These are phyloP conservation scores for Aureoboletus auriporus DNA, from an alignment of 768 basidiomycete species.

Conservation along the genomic window DNA sequence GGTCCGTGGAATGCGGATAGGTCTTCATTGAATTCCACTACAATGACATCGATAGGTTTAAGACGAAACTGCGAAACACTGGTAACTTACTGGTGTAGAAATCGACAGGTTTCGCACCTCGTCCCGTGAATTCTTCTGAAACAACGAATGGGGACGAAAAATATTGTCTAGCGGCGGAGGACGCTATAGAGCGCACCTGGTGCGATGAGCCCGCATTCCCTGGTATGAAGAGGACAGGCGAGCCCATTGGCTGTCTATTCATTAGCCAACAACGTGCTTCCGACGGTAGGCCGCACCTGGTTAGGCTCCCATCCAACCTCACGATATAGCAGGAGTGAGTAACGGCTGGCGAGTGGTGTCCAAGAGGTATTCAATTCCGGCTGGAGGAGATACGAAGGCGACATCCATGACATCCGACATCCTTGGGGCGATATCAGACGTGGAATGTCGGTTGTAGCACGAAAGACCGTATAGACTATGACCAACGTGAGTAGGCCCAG, in stretches of 20 bases:
- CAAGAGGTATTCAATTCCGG: slow-evolving; percentile 60
- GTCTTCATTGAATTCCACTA: slow-evolving; percentile 95
- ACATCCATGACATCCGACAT: slow-evolving; percentile 97
- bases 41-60: neutral
- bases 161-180: slow-evolving; percentile 81
- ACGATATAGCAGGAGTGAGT: slow-evolving; percentile 87
- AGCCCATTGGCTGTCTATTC: slow-evolving; percentile 38
- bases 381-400: slow-evolving; percentile 81
- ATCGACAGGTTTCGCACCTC: slow-evolving; percentile 58
- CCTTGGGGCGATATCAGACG: slow-evolving; percentile 74
- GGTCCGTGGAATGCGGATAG: slow-evolving; percentile 92
- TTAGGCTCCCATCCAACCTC: slow-evolving; percentile 80
- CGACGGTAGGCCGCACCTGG: slow-evolving; percentile 39
- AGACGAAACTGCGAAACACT: neutral
- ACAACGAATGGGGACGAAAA: slow-evolving; percentile 57
- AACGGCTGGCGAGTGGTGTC: slow-evolving; percentile 69
- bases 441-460: slow-evolving; percentile 41
- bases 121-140: slow-evolving; percentile 49
- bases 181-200: slow-evolving; percentile 93
- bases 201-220: slow-evolving; percentile 95
- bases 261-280: neutral
- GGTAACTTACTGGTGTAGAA: slow-evolving; percentile 72
- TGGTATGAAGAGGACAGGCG: slow-evolving; percentile 94
- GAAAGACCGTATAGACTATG: slow-evolving; percentile 38
- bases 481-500: slow-evolving; percentile 34